Conservation (phyloP, 306 rosid species). For the Quercus wislizeni region DNA sequence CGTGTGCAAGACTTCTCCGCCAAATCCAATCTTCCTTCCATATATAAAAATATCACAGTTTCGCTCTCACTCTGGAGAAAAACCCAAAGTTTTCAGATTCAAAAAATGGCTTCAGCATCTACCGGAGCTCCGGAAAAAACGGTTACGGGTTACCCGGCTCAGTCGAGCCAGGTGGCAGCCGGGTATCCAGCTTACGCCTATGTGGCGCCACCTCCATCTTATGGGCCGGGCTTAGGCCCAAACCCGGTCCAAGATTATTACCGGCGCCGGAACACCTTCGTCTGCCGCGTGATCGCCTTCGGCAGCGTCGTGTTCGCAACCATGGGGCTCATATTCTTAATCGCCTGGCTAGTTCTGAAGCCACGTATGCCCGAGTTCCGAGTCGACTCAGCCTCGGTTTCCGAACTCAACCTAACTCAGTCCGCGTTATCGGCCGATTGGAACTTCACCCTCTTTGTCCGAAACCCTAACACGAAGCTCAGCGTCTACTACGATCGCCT, state of each 20-base stretch:
- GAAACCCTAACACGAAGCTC: slow-evolving; percentile 23
- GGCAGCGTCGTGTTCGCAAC: not conserved
- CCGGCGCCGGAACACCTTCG: not conserved
- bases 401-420: slow-evolving; percentile 7
- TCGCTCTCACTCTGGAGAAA: too few species aligned
- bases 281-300: slow-evolving; percentile 2
- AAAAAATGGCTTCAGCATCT: slow-evolving; percentile 11
- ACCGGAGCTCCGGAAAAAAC: slow-evolving; percentile 1
- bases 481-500: slow-evolving; percentile 12
- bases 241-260: not conserved
- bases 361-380: slow-evolving; percentile 21
- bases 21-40: too few species aligned
- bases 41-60: too few species aligned
- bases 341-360: slow-evolving; percentile 12
- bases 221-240: not conserved
- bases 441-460: slow-evolving; percentile 20
- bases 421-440: slow-evolving; percentile 19
- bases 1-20: too few species aligned
- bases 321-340: not conserved
- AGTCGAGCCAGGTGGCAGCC: slow-evolving; percentile 9
- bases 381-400: slow-evolving; percentile 27
- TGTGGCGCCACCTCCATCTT: not conserved
- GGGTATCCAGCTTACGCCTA: slow-evolving; percentile 20
- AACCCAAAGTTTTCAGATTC: too few species aligned
- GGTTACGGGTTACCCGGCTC: slow-evolving; percentile 26